These are phyloP conservation scores for Plantago elongata DNA, from an alignment of 257 asterid species.

Conservation along the genomic window DNA sequence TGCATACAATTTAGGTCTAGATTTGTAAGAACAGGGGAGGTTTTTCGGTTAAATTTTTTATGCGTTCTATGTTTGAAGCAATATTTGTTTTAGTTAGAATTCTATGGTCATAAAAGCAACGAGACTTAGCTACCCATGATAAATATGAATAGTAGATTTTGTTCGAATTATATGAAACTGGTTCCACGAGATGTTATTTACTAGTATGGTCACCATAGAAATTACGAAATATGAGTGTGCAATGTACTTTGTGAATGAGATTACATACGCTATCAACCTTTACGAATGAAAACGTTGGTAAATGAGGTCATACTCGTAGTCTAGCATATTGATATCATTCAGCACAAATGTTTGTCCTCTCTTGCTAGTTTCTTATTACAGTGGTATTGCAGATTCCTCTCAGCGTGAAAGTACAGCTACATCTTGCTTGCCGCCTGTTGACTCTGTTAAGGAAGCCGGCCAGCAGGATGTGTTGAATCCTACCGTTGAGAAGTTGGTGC, in stretches of 20 bases:
- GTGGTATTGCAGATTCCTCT: conserved; percentile 35
- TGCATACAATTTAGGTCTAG: too few relatives aligned
- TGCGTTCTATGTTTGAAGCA: too few relatives aligned
- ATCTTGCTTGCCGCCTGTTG: conserved; percentile 28
- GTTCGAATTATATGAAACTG: too few relatives aligned
- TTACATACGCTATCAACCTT: not conserved
- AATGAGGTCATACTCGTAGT: not conserved
- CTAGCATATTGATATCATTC: not conserved
- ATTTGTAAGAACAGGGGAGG: too few relatives aligned
- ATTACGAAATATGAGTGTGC: too few relatives aligned
- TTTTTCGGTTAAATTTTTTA: too few relatives aligned
- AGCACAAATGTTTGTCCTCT: not conserved
- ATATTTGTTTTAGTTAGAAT: too few relatives aligned
- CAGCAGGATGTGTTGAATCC: conserved; percentile 13
- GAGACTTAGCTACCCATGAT: too few relatives aligned
- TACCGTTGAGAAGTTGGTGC: conserved; percentile 25
- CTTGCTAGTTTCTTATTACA: conserved; percentile 19
- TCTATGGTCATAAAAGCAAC: too few relatives aligned
- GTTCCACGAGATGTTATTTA: too few relatives aligned
- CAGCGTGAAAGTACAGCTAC: conserved; percentile 29
- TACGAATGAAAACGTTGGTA: not conserved
- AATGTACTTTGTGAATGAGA: not conserved
- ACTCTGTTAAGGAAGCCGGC: conserved; percentile 24
- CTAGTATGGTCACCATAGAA: too few relatives aligned
- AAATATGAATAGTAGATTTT: too few relatives aligned